These are phyloP conservation scores for Ogataea wickerhamii DNA, from an alignment of 805 yeast species.

Conservation along the genomic window DNA sequence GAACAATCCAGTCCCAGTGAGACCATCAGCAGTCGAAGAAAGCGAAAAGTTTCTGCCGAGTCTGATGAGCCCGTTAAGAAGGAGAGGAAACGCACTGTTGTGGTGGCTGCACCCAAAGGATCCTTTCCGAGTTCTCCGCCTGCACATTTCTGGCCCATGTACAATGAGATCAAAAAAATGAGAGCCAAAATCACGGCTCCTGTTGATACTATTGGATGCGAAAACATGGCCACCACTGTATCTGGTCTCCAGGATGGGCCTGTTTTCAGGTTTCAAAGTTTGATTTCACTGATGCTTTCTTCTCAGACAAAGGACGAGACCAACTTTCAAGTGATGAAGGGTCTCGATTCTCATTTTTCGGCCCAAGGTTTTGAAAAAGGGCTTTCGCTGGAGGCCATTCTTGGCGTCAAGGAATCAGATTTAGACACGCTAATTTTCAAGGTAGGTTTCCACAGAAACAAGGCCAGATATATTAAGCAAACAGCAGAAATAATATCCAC, in stretches of 20 bases:
- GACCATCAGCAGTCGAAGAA: too few relatives aligned
- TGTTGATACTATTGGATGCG: slow-evolving; percentile 88
- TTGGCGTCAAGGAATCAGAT: slow-evolving; percentile 46
- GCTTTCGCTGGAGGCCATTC: slow-evolving; percentile 52
- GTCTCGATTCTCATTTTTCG: slow-evolving; percentile 47
- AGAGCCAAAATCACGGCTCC: slow-evolving; percentile 68
- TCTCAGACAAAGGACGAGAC: slow-evolving; percentile 91
- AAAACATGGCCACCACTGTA: slow-evolving; percentile 47
- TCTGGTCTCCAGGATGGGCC: slow-evolving; percentile 36
- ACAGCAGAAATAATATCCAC: slow-evolving; percentile 52
- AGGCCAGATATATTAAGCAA: slow-evolving; percentile 65
- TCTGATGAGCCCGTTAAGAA: too few relatives aligned
- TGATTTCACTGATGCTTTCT: slow-evolving; percentile 80
- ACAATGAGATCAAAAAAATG: slow-evolving; percentile 62
- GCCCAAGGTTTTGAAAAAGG: slow-evolving; percentile 45
- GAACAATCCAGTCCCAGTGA: too few relatives aligned
- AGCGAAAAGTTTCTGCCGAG: too few relatives aligned
- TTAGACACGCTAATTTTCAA: slow-evolving; percentile 66
- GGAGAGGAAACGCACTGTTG: too few relatives aligned
- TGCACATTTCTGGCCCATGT: slow-evolving; percentile 49
- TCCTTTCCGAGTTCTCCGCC: slow-evolving; percentile 24
- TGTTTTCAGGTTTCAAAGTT: slow-evolving; percentile 62
- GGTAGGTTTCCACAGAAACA: slow-evolving; percentile 85
- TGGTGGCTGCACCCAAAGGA: too few relatives aligned
- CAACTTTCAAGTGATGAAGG: slow-evolving; percentile 67